phyloP scores from a whole-genome alignment of 2,329 filamentous ascomycete species.

The Periglandula ipomoeae region DNA sequence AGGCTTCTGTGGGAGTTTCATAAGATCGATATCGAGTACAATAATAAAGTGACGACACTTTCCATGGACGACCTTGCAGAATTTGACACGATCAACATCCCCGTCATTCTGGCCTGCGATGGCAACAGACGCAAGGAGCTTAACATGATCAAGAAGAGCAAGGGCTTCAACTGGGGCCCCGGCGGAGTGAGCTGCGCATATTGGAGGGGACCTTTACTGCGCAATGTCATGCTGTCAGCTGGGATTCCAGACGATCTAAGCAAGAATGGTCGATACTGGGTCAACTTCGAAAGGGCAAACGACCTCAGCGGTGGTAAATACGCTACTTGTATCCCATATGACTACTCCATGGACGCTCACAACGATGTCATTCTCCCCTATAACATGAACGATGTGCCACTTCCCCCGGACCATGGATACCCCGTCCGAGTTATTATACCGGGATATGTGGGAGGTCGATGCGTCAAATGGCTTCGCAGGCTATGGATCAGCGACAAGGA shows the following conservation, averaged over 20 bases:
- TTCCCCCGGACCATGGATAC: constrained; percentile 37
- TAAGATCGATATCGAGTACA: constrained; percentile 31
- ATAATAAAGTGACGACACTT: constrained; percentile 25
- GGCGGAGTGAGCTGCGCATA: constrained; percentile 39
- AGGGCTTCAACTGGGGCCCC: constrained; percentile 38
- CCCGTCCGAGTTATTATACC: constrained; percentile 32
- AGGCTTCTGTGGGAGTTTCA: constrained; percentile 40
- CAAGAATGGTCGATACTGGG: constrained; percentile 19
- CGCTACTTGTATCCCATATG: constrained; percentile 36
- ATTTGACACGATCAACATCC: constrained; percentile 37
- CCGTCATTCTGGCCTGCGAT: constrained; percentile 37
- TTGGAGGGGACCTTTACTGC: constrained; percentile 37
- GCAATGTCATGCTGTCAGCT: constrained; percentile 33
- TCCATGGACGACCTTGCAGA: constrained; percentile 34
- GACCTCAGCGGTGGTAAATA: constrained; percentile 37
- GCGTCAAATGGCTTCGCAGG: constrained; percentile 37
- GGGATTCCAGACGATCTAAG: constrained; percentile 22
- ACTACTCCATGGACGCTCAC: constrained; percentile 23
- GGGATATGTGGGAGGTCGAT: constrained; percentile 33
- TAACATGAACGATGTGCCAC: constrained; percentile 33
- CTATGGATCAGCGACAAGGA: constrained; percentile 33
- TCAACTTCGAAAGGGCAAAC: constrained; percentile 42
- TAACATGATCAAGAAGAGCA: constrained; percentile 38
- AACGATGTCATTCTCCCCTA: constrained; percentile 1
- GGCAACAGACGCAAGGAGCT: constrained; percentile 43